These are phyloP conservation scores for Plicaturopsis crispa DNA, from an alignment of 768 basidiomycete genomes.

Conservation along the genomic window DNA sequence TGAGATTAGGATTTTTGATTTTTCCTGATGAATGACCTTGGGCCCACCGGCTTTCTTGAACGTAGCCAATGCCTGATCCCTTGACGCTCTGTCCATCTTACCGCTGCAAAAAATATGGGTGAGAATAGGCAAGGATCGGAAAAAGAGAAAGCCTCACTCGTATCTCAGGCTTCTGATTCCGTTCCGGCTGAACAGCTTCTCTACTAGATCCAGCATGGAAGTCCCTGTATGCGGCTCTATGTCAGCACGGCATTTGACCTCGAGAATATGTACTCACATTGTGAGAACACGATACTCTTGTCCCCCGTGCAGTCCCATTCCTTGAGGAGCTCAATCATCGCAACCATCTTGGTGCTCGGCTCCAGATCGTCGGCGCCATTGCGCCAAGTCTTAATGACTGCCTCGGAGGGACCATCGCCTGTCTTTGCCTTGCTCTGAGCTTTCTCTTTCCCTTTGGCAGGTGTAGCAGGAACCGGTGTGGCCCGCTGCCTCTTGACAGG, in stretches of 20 bases:
- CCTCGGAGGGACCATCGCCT: constrained; percentile 27
- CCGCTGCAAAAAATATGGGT: no score
- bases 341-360: constrained; percentile 63
- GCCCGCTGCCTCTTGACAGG: no score
- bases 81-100: constrained; percentile 47
- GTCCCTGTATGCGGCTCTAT: constrained; percentile 62
- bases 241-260: background rate
- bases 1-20: no score
- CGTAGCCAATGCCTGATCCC: constrained; percentile 39
- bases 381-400: constrained; percentile 46
- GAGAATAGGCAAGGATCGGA: no score
- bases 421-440: constrained; percentile 8
- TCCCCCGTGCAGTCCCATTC: constrained; percentile 55
- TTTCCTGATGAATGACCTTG: no score
- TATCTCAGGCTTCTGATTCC: constrained; percentile 54
- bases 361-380: constrained; percentile 55
- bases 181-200: constrained; percentile 49
- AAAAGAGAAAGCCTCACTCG: no score
- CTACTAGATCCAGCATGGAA: constrained; percentile 61
- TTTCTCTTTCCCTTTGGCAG: constrained; percentile 21
- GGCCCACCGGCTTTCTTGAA: constrained; percentile 55
- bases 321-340: constrained; percentile 46
- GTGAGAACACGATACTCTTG: constrained; percentile 66
- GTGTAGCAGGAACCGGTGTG: constrained; percentile 1
- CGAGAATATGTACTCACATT: constrained; percentile 36